phyloP scores from a whole-genome alignment of 2,329 filamentous ascomycete species.

The Colletotrichum melonis region DNA sequence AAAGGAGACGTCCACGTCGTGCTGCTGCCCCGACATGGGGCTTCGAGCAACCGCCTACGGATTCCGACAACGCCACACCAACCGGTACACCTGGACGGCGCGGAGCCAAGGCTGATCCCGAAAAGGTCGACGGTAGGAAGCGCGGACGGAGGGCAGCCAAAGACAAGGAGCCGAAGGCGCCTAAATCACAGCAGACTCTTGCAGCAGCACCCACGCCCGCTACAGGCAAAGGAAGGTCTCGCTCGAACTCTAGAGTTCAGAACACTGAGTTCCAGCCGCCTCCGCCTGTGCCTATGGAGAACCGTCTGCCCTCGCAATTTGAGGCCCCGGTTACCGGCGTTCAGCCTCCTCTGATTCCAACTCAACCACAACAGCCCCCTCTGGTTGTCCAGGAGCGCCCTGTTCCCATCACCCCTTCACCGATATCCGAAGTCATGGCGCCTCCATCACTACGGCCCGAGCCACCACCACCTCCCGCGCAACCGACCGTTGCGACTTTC shows the following conservation, averaged over 20 bases:
- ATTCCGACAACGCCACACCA: slow-evolving; percentile 70
- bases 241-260: slow-evolving; percentile 65
- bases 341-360: slow-evolving; percentile 54
- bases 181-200: slow-evolving; percentile 51
- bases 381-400: slow-evolving; percentile 46
- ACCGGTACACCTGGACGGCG: slow-evolving; percentile 68
- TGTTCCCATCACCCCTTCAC: slow-evolving; percentile 47
- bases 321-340: slow-evolving; percentile 56
- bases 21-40: slow-evolving; percentile 79
- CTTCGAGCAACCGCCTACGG: slow-evolving; percentile 67
- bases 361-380: slow-evolving; percentile 38
- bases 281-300: slow-evolving; percentile 52
- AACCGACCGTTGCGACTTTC: slow-evolving; percentile 61
- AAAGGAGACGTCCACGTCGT: slow-evolving; percentile 70
- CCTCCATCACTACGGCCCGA: slow-evolving; percentile 68
- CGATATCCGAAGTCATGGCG: slow-evolving; percentile 65
- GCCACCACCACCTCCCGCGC: slow-evolving; percentile 58
- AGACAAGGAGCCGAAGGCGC: slow-evolving; percentile 55
- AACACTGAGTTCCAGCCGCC: slow-evolving; percentile 53
- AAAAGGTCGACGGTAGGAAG: slow-evolving; percentile 54
- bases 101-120: slow-evolving; percentile 57
- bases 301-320: slow-evolving; percentile 55
- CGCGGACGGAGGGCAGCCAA: slow-evolving; percentile 53
- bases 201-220: slow-evolving; percentile 56
- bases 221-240: slow-evolving; percentile 60